Evolutionary conservation across 2,329 filamentous ascomycete species (phyloP).

Genomic region (Dendryphion nanum): DNA sequence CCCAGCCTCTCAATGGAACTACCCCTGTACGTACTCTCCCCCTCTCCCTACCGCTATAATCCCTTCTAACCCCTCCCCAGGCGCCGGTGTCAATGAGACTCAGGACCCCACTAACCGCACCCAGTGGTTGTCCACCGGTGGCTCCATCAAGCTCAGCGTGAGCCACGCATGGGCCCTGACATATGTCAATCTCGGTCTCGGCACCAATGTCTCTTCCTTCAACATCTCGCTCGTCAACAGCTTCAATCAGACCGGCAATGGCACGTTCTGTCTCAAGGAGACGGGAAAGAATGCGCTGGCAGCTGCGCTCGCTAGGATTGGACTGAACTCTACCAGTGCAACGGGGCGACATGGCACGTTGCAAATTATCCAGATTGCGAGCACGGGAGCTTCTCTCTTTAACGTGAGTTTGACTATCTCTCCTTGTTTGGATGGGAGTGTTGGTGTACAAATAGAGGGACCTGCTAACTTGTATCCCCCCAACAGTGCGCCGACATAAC

Average conservation of each 20-base stretch:
- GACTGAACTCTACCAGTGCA: conserved; percentile 19
- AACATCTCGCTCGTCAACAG: conserved; percentile 44
- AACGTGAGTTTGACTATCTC: conserved; percentile 32
- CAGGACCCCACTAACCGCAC: conserved; percentile 43
- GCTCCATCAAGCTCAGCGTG: conserved; percentile 42
- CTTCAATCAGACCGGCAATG: conserved; percentile 51
- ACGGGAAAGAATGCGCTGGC: conserved; percentile 26
- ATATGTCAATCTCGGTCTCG: conserved; percentile 49
- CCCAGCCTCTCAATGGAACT: conserved; percentile 39
- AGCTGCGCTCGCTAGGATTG: conserved; percentile 21
- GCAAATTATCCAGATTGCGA: conserved; percentile 46
- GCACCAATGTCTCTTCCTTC: conserved; percentile 42
- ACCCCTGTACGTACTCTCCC: conserved; percentile 35
- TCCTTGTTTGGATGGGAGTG: no score
- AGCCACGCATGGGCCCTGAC: conserved; percentile 46
- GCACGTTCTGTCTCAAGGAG: conserved; percentile 47
- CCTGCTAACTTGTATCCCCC: neutral
- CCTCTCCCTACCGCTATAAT: neutral
- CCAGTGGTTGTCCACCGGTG: conserved; percentile 46
- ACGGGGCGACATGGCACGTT: conserved; percentile 44
- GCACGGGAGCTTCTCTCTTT: conserved; percentile 44
- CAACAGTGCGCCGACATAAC: conserved; percentile 45
- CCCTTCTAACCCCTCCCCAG: conserved; percentile 14
- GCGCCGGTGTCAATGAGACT: conserved; percentile 42
- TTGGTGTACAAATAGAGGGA: neutral